phyloP scores from a whole-genome alignment of 139 green algal species.

The Chlamydomonas incerta region DNA sequence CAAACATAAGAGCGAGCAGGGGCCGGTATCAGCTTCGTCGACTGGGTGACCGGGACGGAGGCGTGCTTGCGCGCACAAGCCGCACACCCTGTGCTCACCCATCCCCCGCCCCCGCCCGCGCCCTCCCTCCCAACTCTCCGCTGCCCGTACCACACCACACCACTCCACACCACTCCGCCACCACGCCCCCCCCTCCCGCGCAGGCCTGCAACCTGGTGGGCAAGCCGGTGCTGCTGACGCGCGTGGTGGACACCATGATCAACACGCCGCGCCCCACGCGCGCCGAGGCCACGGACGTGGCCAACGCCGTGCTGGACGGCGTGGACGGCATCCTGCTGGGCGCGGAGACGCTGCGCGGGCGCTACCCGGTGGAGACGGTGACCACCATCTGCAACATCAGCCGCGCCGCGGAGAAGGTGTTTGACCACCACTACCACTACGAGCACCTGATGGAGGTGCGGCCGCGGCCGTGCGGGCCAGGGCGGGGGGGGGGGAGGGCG shows the following conservation, averaged over 20 bases:
- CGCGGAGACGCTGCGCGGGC: slow-evolving; percentile 59
- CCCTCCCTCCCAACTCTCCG: too few relatives aligned
- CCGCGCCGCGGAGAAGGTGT: slow-evolving; percentile 62
- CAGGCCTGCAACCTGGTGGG: slow-evolving; percentile 88
- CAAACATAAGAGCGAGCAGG: too few relatives aligned
- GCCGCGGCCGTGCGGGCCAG: too few relatives aligned
- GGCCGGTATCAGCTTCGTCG: too few relatives aligned
- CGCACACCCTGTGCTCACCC: too few relatives aligned
- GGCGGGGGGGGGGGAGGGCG: neutral
- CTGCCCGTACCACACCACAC: too few relatives aligned
- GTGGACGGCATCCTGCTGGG: slow-evolving; percentile 92
- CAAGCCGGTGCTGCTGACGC: slow-evolving; percentile 89
- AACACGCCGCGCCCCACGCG: slow-evolving; percentile 85
- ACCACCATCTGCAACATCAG: slow-evolving; percentile 65
- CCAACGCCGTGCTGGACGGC: slow-evolving; percentile 93
- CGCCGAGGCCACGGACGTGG: slow-evolving; percentile 92
- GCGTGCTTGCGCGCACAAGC: too few relatives aligned
- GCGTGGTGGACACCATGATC: slow-evolving; percentile 94
- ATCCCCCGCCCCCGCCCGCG: too few relatives aligned
- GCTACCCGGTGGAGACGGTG: slow-evolving; percentile 83
- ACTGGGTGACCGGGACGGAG: too few relatives aligned
- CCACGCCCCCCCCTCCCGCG: too few relatives aligned
- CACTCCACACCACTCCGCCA: too few relatives aligned
- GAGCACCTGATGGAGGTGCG: slow-evolving; percentile 47
- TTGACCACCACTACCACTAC: slow-evolving; percentile 74